Evolutionary conservation across 1,284 basidiomycete species (phyloP).

Genomic region (Cutaneotrichosporon sp.): DNA sequence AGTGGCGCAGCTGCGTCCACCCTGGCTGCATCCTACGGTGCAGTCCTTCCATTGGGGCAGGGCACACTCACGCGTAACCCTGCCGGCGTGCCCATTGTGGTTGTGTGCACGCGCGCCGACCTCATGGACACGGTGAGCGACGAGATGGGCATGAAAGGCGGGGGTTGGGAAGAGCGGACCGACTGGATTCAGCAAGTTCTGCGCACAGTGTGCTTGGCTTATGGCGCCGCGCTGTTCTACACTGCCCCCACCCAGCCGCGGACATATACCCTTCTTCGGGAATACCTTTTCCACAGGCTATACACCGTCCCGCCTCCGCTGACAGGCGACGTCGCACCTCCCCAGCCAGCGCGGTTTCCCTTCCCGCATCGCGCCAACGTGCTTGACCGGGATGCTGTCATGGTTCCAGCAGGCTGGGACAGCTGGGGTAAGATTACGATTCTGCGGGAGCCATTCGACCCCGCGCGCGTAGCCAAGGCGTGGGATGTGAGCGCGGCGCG

Average conservation of each 20-base stretch:
- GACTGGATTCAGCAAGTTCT: conserved; percentile 93
- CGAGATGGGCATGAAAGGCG: conserved; percentile 55
- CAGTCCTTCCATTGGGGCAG: conserved; percentile 66
- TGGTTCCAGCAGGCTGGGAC: conserved; percentile 95
- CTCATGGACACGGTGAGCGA: conserved; percentile 74
- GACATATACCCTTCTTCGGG: conserved; percentile 74
- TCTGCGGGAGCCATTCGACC: conserved; percentile 84
- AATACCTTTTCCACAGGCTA: conserved; percentile 79
- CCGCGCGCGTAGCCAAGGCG: conserved; percentile 69
- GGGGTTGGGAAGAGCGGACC: conserved; percentile 90
- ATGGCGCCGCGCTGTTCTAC: conserved; percentile 89
- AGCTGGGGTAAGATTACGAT: conserved; percentile 94
- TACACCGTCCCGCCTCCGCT: conserved; percentile 55
- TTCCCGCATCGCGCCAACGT: conserved; percentile 84
- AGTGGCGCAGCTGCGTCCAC: conserved; percentile 19
- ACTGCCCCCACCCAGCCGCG: conserved; percentile 70
- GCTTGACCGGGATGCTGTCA: conserved; percentile 82
- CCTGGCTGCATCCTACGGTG: conserved; percentile 7
- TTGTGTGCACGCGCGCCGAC: conserved; percentile 88
- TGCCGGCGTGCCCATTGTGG: conserved; percentile 78
- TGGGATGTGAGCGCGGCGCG: conserved; percentile 60
- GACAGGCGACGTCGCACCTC: conserved; percentile 11
- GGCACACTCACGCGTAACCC: conserved; percentile 75
- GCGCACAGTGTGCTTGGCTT: conserved; percentile 84
- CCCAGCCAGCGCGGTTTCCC: conserved; percentile 63